Conservation (phyloP, 768 basidiomycete genomes). For the Austroboletus eburneus region DNA sequence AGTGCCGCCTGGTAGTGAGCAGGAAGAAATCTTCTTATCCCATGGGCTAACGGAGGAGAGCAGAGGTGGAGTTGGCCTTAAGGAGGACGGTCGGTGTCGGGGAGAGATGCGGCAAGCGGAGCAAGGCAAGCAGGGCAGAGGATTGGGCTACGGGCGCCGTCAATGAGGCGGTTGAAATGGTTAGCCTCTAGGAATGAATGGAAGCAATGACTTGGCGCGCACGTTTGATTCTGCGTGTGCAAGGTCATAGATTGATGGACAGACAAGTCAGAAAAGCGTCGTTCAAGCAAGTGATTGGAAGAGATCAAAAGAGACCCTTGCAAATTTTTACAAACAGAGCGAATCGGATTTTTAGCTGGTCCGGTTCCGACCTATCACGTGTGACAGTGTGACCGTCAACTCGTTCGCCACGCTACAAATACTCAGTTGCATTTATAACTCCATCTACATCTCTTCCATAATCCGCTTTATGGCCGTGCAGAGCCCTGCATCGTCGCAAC, state of each 20-base stretch:
- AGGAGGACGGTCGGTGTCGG: slow-evolving; percentile 77
- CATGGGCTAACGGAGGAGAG: slow-evolving; percentile 28
- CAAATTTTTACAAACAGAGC: background rate
- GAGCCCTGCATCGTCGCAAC: slow-evolving; percentile 45
- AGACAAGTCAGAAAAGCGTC: too few relatives aligned
- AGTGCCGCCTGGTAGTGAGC: slow-evolving; percentile 11
- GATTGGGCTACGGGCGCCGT: slow-evolving; percentile 27
- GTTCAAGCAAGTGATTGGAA: too few relatives aligned
- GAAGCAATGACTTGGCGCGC: slow-evolving; percentile 4
- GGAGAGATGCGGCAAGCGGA: slow-evolving; percentile 54
- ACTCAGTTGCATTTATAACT: too few relatives aligned
- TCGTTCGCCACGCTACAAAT: too few relatives aligned
- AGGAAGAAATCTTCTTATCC: slow-evolving; percentile 42
- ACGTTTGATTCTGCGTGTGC: slow-evolving; percentile 34
- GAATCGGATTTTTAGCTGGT: background rate
- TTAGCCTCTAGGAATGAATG: too few relatives aligned
- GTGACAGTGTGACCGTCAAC: too few relatives aligned
- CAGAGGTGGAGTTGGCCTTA: slow-evolving; percentile 42
- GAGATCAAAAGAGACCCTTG: slow-evolving; percentile 14
- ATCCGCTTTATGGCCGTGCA: slow-evolving; percentile 42
- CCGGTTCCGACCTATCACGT: background rate
- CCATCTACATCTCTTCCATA: slow-evolving; percentile 26
- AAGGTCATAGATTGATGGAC: slow-evolving; percentile 50
- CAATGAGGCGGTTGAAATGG: background rate
- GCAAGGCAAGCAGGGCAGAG: slow-evolving; percentile 50